phyloP scores from a whole-genome alignment of 805 yeast genomes.

The Suhomyces tanzawaensis region DNA sequence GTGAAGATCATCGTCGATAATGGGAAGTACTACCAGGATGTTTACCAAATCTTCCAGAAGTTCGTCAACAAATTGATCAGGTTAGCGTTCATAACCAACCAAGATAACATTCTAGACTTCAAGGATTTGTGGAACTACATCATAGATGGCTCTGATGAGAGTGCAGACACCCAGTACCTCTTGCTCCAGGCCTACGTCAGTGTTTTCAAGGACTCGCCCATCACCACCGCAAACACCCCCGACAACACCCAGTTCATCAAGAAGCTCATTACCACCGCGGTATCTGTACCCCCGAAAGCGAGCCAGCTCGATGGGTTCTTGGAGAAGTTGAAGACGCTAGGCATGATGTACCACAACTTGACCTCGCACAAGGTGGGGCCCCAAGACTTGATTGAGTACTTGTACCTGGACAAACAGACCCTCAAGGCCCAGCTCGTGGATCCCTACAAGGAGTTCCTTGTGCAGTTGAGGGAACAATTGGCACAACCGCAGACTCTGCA shows the following conservation, averaged over 20 bases:
- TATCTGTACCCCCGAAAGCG: not conserved
- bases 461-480: conserved; percentile 10
- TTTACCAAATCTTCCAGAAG: conserved; percentile 23
- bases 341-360: conserved; percentile 17
- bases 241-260: not conserved
- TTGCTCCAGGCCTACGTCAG: conserved; percentile 19
- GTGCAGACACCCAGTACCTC: conserved; percentile 21
- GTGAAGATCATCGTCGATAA: conserved; percentile 34
- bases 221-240: not conserved
- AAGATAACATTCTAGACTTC: conserved; percentile 9
- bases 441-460: conserved; percentile 11
- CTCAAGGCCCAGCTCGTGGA: conserved; percentile 9
- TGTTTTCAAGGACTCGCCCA: conserved; percentile 1
- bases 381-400: conserved; percentile 2
- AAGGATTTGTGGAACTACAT: conserved; percentile 12
- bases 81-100: conserved; percentile 12
- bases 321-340: conserved; percentile 20
- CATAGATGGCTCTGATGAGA: conserved; percentile 8
- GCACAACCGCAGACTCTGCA: conserved; percentile 2
- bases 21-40: conserved; percentile 32
- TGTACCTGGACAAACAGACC: conserved; percentile 1
- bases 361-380: conserved; percentile 1
- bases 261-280: conserved; percentile 1
- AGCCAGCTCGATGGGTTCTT: conserved; percentile 5
- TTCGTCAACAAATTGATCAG: conserved; percentile 22